Percentiles rank a stretch among this genome's conserved stretches.
phyloP scores from a whole-genome alignment of 345 rosid species.

The Brassica nigra region DNA sequence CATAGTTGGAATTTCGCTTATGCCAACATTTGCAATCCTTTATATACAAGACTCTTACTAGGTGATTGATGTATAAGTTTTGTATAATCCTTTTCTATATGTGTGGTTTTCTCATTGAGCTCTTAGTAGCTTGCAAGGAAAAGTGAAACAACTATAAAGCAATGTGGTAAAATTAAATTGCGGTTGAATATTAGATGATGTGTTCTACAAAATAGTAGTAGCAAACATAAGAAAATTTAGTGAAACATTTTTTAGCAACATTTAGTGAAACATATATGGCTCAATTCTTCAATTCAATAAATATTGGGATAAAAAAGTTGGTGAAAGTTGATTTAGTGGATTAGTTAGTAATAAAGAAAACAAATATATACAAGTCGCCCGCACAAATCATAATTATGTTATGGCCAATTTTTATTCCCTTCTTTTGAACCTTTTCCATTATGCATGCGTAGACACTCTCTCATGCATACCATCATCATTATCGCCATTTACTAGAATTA shows the following conservation, averaged over 20 bases:
- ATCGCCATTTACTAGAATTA: constrained; percentile 25
- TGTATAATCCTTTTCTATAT: neutral
- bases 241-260: neutral
- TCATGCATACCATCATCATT: constrained; percentile 43
- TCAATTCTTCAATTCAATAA: neutral
- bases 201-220: neutral
- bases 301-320: neutral
- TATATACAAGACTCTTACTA: too few relatives aligned
- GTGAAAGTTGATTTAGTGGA: constrained; percentile 13
- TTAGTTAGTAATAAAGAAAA: constrained; percentile 8
- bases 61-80: neutral
- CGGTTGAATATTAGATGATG: neutral
- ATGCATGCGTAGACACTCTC: constrained; percentile 40
- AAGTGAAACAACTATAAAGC: neutral
- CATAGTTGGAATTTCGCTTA: too few relatives aligned
- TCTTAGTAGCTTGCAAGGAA: neutral
- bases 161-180: neutral
- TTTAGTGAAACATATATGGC: neutral
- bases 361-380: constrained; percentile 28
- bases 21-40: too few relatives aligned
- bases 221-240: neutral
- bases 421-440: constrained; percentile 29
- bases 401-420: constrained; percentile 31
- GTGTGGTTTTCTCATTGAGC: neutral
- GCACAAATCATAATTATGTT: constrained; percentile 39